These are phyloP conservation scores for Saccharomycopsis javanensis DNA, from an alignment of 805 yeast species.

Conservation along the genomic window DNA sequence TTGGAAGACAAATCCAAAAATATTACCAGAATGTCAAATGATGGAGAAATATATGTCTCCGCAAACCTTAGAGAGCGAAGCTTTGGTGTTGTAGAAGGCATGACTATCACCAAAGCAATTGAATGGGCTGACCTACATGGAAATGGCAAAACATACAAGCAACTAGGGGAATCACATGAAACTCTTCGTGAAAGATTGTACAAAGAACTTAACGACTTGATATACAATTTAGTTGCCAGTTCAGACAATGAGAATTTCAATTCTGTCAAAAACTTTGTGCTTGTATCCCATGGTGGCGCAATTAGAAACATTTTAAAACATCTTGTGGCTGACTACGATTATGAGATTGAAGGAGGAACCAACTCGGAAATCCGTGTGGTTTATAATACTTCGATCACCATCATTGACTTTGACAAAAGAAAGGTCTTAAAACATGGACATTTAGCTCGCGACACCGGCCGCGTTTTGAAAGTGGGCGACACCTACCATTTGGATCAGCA, in stretches of 20 bases:
- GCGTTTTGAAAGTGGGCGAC: conserved; percentile 40
- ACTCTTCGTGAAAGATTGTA: conserved; percentile 41
- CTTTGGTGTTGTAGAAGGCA: conserved; percentile 77
- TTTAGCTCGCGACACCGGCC: neutral
- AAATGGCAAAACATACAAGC: conserved; percentile 37
- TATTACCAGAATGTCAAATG: neutral
- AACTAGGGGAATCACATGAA: conserved; percentile 52
- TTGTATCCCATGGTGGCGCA: conserved; percentile 79
- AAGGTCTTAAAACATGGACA: conserved; percentile 36
- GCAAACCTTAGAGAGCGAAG: conserved; percentile 53
- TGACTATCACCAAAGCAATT: conserved; percentile 57
- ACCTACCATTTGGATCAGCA: conserved; percentile 57
- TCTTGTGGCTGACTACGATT: conserved; percentile 31
- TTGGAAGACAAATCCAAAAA: neutral
- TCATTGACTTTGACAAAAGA: conserved; percentile 44
- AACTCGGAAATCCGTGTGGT: conserved; percentile 36
- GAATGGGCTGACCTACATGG: conserved; percentile 44
- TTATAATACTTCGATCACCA: conserved; percentile 64
- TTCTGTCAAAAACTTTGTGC: conserved; percentile 38
- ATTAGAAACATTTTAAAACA: conserved; percentile 50
- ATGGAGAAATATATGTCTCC: conserved; percentile 23
- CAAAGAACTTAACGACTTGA: conserved; percentile 34
- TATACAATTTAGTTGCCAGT: conserved; percentile 29
- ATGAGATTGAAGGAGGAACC: conserved; percentile 25
- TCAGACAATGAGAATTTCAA: conserved; percentile 16